Evolutionary conservation across 192 early-diverging fungal genomes (phyloP).

Genomic region (Coemansia sp.): DNA sequence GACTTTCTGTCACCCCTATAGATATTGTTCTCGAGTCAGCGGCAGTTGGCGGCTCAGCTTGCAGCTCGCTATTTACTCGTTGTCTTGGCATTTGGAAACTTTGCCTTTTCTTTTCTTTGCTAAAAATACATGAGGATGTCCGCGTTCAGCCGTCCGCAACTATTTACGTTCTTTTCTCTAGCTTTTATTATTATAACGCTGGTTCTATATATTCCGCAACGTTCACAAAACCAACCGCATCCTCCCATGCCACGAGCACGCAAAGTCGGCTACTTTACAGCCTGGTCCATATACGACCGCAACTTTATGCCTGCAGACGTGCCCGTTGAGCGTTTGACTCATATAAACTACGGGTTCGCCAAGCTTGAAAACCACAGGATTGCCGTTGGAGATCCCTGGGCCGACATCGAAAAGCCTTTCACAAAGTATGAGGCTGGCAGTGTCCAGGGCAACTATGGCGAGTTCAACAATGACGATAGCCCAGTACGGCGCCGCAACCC

Average conservation of each 20-base stretch:
- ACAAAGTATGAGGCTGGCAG: slow-evolving; percentile 57
- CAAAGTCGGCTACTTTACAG: slow-evolving; percentile 54
- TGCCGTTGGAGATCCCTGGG: slow-evolving; percentile 71
- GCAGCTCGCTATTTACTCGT: no score
- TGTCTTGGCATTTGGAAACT: no score
- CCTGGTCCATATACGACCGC: slow-evolving; percentile 73
- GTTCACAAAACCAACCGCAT: background rate
- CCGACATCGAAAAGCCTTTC: slow-evolving; percentile 70
- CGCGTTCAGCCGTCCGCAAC: background rate
- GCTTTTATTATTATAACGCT: background rate
- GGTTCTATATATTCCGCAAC: slow-evolving; percentile 7
- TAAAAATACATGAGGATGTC: slow-evolving; percentile 4
- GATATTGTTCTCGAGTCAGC: no score
- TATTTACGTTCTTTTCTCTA: background rate
- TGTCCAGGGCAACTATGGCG: slow-evolving; percentile 60
- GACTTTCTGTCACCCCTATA: no score
- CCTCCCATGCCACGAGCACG: slow-evolving; percentile 29
- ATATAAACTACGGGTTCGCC: slow-evolving; percentile 79
- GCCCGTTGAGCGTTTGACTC: slow-evolving; percentile 66
- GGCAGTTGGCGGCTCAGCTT: no score
- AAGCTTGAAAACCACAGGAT: slow-evolving; percentile 64
- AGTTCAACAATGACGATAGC: slow-evolving; percentile 60
- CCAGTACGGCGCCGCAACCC: slow-evolving; percentile 57
- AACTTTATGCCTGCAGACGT: slow-evolving; percentile 63
- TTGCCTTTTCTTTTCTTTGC: background rate